Evolutionary conservation across 1,284 basidiomycete species (phyloP).

Genomic region (Puccinia triticina): DNA sequence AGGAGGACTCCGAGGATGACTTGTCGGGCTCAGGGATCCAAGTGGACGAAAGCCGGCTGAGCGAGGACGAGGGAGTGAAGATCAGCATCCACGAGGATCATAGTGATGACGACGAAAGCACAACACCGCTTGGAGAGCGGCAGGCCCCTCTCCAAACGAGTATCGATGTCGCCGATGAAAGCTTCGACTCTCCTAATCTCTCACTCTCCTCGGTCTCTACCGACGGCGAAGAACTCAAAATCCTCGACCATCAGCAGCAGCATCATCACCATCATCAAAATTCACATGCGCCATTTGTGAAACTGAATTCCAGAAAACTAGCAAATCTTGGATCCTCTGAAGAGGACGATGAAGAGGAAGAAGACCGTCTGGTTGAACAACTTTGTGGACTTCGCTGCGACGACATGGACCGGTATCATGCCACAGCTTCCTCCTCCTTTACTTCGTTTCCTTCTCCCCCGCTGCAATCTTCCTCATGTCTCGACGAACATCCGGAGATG

Average conservation of each 20-base stretch:
- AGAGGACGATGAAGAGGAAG: slow-evolving; percentile 16
- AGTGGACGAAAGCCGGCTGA: slow-evolving; percentile 44
- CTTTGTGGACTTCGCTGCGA: not conserved
- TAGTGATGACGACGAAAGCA: slow-evolving; percentile 18
- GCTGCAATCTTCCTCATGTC: not conserved
- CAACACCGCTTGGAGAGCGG: not conserved
- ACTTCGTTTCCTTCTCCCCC: not conserved
- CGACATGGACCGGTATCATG: not conserved
- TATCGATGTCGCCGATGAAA: slow-evolving; percentile 15
- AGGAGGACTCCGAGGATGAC: slow-evolving; percentile 47
- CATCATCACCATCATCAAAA: not conserved
- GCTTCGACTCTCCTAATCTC: slow-evolving; percentile 20
- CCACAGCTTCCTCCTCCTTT: not conserved
- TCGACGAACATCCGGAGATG: not conserved
- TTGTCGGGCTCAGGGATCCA: slow-evolving; percentile 41
- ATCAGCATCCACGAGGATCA: slow-evolving; percentile 26
- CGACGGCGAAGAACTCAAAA: slow-evolving; percentile 14
- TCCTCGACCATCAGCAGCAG: not conserved
- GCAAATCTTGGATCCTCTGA: not conserved
- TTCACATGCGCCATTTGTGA: not conserved
- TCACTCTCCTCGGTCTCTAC: slow-evolving; percentile 21
- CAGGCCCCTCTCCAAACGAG: not conserved
- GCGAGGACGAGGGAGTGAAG: slow-evolving; percentile 40
- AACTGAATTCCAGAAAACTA: slow-evolving; percentile 2
- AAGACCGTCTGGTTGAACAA: slow-evolving; percentile 9